A percentile compares a stretch with the other conserved stretches of the same genome.
phyloP scores from a whole-genome alignment of 108 stramenopile species.

The Pseudonitzschia delicatissima region DNA sequence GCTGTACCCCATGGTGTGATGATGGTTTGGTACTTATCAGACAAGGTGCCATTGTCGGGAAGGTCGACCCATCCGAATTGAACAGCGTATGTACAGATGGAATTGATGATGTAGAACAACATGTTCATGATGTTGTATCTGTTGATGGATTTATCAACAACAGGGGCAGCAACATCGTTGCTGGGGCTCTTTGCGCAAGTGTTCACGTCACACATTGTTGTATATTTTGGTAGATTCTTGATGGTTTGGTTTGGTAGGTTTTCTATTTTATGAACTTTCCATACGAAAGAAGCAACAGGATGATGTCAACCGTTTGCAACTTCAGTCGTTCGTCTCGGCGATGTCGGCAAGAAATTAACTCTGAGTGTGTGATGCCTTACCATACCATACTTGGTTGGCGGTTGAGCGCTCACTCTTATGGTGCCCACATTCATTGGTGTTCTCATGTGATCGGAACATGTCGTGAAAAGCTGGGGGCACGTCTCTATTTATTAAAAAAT shows the following conservation, averaged over 20 bases:
- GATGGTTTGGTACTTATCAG: slow-evolving; percentile 72
- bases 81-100: slow-evolving; percentile 50
- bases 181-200: not conserved
- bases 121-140: slow-evolving; percentile 54
- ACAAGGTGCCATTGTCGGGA: slow-evolving; percentile 48
- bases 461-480: too few relatives aligned
- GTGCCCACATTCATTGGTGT: too few relatives aligned
- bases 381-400: too few relatives aligned
- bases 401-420: too few relatives aligned
- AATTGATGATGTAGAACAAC: slow-evolving; percentile 56
- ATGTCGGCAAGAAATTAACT: too few relatives aligned
- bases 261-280: not conserved
- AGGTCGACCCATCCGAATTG: slow-evolving; percentile 31
- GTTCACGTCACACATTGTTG: not conserved
- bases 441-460: too few relatives aligned
- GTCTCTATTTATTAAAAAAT: too few relatives aligned
- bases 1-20: slow-evolving; percentile 57
- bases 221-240: not conserved
- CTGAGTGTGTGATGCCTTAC: too few relatives aligned
- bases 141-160: slow-evolving; percentile 15
- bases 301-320: too few relatives aligned
- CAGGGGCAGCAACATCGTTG: not conserved
- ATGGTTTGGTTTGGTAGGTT: not conserved
- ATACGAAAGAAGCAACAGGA: too few relatives aligned
- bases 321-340: too few relatives aligned